Evolutionary conservation across 345 rosid genomes (phyloP), one percentile per base, ranked within the genome.

Genomic region (Corchorus capsularis): DNA sequence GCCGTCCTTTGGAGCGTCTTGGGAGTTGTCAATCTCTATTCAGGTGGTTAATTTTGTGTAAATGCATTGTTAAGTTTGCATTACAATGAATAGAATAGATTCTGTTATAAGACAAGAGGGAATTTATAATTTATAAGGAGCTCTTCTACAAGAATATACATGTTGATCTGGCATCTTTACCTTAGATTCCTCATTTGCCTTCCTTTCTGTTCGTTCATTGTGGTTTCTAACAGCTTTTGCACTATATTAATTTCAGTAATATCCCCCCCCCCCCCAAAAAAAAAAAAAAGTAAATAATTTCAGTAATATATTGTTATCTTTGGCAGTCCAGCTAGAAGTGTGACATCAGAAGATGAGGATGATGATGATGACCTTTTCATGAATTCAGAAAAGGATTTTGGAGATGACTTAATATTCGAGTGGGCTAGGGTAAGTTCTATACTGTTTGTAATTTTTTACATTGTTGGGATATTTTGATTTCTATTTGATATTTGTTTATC

Each of bases 281-380:
- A 27, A 27, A 27, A 27, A 27, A 27, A 27, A 27, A 27, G 1
- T 27, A 27, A 27, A 67, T 47, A 82, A 69, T 77, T 79, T 84
- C 79, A 81, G 76, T 81, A 67, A 84, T 84, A 72, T 78, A 69
- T 77, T 83, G 47, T 83, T 88, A 76, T 86, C 79, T 83, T 90
- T 89, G 96, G 92, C 99, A 96, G 99, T 87, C 89, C 98, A 91
- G 93, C 84, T 83, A 91, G 86, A 91, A 92, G 93, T 81, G 78
- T 83, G 75, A 78, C 75, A 72, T 91, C 91, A 22, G 96, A 92
- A 68, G 99, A 93, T 60, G 91, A 92, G 71, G 98, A 90, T 50
- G 91, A 86, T 61, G 93, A 88, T 41, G 93, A 95, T 16, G 92
- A 88, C 34, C 69, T 83, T 47, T 86, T 86, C 76, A 27, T 92